These are phyloP conservation scores for Coleophoma eucalyptorum DNA, from an alignment of 2,329 filamentous ascomycete genomes.

Conservation along the genomic window DNA sequence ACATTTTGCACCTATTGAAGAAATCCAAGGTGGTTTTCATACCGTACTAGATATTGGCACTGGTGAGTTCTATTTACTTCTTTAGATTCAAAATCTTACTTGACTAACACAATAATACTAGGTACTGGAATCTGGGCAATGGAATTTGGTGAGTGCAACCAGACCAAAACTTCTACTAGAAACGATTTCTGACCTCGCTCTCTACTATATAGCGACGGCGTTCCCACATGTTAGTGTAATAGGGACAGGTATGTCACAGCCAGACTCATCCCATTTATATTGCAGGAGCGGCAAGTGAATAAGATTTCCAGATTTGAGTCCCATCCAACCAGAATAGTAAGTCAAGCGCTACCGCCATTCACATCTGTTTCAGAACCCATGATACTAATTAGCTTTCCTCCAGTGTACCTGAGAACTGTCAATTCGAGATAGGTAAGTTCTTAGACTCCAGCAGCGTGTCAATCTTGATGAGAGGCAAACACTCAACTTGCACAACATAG, in stretches of 20 bases:
- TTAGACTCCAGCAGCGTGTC: too few relatives aligned
- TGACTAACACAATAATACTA: background rate
- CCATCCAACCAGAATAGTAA: constrained; percentile 49
- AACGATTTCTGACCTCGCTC: background rate
- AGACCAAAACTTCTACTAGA: background rate
- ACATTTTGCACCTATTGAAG: constrained; percentile 2
- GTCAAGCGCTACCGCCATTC: background rate
- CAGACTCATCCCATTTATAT: background rate
- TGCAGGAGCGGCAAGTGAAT: background rate
- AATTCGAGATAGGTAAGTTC: constrained; percentile 51
- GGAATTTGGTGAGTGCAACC: constrained; percentile 7
- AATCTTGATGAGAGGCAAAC: too few relatives aligned
- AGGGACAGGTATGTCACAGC: constrained; percentile 38
- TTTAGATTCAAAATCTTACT: too few relatives aligned
- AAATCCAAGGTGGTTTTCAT: constrained; percentile 8
- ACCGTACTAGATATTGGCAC: constrained; percentile 34
- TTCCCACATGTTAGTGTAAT: constrained; percentile 18
- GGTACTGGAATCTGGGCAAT: constrained; percentile 37
- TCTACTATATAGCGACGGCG: background rate
- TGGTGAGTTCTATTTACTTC: background rate
- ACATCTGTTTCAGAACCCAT: too few relatives aligned
- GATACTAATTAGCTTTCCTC: background rate
- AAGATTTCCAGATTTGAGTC: constrained; percentile 49
- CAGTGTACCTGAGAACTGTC: constrained; percentile 65
- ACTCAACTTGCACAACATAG: background rate